Percentiles rank a stretch among this genome's conserved stretches.
Evolutionary conservation across 345 rosid genomes (phyloP).

Genomic region (Turritis glabra): DNA sequence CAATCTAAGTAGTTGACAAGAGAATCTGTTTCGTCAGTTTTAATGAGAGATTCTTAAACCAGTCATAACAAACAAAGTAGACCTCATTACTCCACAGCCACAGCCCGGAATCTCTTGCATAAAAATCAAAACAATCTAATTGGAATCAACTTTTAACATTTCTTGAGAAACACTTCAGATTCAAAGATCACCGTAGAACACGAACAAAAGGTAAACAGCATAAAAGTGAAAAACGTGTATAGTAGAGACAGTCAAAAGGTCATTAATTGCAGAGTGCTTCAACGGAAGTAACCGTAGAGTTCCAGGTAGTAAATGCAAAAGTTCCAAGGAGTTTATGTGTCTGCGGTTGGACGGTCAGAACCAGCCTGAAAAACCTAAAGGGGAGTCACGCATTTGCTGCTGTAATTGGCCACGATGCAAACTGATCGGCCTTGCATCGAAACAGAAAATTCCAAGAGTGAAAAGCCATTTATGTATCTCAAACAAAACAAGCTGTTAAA

Average conservation of each 20-base stretch:
- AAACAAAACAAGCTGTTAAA: no score
- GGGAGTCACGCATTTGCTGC: conserved; percentile 77
- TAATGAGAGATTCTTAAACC: not conserved
- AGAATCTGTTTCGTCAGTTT: not conserved
- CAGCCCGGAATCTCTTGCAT: no score
- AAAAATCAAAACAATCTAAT: no score
- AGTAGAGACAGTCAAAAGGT: not conserved
- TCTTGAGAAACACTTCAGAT: not conserved
- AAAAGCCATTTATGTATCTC: no score
- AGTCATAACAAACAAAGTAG: not conserved
- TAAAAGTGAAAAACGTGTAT: not conserved
- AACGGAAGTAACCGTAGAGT: conserved; percentile 82
- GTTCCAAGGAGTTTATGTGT: conserved; percentile 69
- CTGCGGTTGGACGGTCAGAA: conserved; percentile 67
- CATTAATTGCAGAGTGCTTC: no score
- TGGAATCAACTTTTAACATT: no score
- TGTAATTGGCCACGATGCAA: conserved; percentile 73
- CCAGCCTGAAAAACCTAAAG: conserved; percentile 70
- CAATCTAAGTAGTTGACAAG: not conserved
- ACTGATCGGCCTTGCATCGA: conserved; percentile 86
- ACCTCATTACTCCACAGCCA: no score
- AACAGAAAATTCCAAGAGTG: no score
- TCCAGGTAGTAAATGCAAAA: conserved; percentile 87
- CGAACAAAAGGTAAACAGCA: not conserved
- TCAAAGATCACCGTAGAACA: conserved; percentile 5